Evolutionary conservation across 2,329 filamentous ascomycete species (phyloP).

Genomic region (Coniochaeta hoffmannii): DNA sequence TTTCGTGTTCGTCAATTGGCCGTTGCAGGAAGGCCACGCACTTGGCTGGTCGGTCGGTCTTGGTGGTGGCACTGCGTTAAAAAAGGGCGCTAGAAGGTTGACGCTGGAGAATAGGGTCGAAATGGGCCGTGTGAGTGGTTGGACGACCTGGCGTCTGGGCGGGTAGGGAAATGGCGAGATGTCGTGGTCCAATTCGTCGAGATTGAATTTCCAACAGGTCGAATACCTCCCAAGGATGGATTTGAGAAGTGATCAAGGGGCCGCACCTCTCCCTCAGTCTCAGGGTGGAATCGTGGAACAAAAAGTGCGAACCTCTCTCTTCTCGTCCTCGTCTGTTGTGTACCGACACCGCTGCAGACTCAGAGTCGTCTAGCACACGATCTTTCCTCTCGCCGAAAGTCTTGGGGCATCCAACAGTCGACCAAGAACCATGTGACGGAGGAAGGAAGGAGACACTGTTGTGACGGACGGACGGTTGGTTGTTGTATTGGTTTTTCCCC

Average conservation of each 20-base stretch:
- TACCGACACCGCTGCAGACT: not conserved
- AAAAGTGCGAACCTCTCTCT: not conserved
- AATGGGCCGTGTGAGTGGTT: constrained; percentile 29
- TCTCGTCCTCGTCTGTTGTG: not conserved
- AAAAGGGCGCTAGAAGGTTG: constrained; percentile 16
- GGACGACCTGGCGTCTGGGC: constrained; percentile 22
- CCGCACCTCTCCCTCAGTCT: not conserved
- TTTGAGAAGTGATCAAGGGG: constrained; percentile 4
- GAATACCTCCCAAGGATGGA: too few species aligned
- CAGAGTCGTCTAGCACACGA: not conserved
- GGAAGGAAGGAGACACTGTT: not conserved
- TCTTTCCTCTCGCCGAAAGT: not conserved
- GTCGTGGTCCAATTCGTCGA: constrained; percentile 26
- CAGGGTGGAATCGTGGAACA: not conserved
- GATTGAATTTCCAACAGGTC: constrained; percentile 14
- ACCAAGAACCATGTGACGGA: not conserved
- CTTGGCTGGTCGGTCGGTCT: not conserved
- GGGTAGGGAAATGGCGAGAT: constrained; percentile 22
- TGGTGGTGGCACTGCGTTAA: constrained; percentile 2
- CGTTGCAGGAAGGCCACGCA: not conserved
- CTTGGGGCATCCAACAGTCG: not conserved
- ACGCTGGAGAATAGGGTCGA: constrained; percentile 17
- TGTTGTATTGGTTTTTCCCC: not conserved
- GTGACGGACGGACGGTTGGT: not conserved
- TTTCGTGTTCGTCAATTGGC: not conserved